These are phyloP conservation scores for Dianthus caryophyllus DNA, from an alignment of 148 eudicot species.

Conservation along the genomic window DNA sequence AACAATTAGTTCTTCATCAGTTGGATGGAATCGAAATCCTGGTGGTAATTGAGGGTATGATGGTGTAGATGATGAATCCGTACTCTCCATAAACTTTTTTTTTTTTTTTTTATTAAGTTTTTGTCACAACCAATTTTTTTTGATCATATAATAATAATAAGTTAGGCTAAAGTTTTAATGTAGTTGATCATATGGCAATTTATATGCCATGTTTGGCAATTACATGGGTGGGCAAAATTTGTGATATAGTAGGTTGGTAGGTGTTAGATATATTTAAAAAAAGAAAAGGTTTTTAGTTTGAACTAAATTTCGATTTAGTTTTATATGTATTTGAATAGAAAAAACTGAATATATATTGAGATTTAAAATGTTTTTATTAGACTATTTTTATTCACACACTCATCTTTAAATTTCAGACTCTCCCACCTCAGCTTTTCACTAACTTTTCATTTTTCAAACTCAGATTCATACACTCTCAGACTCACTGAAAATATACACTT, in stretches of 20 bases:
- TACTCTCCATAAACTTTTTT: constrained; percentile 38
- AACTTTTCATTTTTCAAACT: too few species aligned
- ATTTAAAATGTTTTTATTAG: too few species aligned
- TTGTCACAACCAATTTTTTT: neutral
- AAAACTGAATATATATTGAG: too few species aligned
- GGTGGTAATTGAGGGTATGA: constrained; percentile 49
- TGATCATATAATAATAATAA: constrained; percentile 3
- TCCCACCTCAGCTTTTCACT: too few species aligned
- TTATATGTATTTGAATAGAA: too few species aligned
- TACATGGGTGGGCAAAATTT: constrained; percentile 1
- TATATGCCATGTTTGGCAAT: constrained; percentile 26
- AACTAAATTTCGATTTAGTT: too few species aligned
- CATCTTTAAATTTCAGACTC: too few species aligned
- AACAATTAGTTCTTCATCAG: constrained; percentile 61
- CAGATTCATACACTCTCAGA: too few species aligned
- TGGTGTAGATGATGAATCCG: constrained; percentile 39
- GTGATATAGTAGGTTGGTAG: constrained; percentile 14
- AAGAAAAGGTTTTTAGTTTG: too few species aligned
- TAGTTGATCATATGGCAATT: constrained; percentile 5
- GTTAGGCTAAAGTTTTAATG: constrained; percentile 15
- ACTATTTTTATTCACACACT: too few species aligned
- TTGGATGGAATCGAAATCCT: constrained; percentile 56
- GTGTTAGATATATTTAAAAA: neutral
- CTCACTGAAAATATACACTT: too few species aligned
- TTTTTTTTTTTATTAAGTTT: neutral